Evolutionary conservation across 2,329 filamentous ascomycete species (phyloP).

Genomic region (Diaporthe caulivora): DNA sequence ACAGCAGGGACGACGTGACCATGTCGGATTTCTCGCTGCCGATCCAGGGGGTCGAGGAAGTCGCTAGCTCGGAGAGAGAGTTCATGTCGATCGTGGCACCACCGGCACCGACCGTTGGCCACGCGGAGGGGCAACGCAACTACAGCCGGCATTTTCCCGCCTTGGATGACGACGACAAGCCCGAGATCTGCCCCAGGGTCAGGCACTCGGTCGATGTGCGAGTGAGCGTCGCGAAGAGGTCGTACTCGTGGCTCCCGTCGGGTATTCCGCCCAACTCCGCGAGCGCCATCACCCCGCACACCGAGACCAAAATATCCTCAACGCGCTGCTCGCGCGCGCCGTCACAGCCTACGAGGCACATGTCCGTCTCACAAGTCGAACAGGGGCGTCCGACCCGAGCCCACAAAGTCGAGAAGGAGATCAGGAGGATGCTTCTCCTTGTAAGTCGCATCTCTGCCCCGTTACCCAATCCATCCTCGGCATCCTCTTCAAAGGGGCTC

Average conservation of each 20-base stretch:
- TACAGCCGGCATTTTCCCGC: background rate
- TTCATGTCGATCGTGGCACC: background rate
- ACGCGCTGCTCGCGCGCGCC: conserved; percentile 18
- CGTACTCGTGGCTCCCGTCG: conserved; percentile 23
- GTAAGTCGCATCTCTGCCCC: background rate
- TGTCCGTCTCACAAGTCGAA: background rate
- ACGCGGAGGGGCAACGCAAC: background rate
- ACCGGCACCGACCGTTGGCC: background rate
- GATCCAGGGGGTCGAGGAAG: conserved; percentile 3
- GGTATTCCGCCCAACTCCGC: background rate
- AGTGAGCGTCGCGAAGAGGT: conserved; percentile 11
- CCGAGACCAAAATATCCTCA: conserved; percentile 19
- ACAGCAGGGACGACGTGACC: conserved; percentile 5
- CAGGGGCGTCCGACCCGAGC: background rate
- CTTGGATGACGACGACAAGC: background rate
- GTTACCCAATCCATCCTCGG: no score
- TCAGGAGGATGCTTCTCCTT: conserved; percentile 14
- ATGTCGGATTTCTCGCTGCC: conserved; percentile 25
- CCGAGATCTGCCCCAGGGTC: conserved; percentile 16
- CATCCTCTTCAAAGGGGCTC: background rate
- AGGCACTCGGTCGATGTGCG: conserved; percentile 23
- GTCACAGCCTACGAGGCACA: background rate
- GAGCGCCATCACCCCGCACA: background rate
- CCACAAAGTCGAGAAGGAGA: conserved; percentile 20
- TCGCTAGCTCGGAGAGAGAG: background rate